These are phyloP conservation scores for Colletotrichum tropicicola DNA, from an alignment of 2,329 filamentous ascomycete genomes.

Conservation along the genomic window DNA sequence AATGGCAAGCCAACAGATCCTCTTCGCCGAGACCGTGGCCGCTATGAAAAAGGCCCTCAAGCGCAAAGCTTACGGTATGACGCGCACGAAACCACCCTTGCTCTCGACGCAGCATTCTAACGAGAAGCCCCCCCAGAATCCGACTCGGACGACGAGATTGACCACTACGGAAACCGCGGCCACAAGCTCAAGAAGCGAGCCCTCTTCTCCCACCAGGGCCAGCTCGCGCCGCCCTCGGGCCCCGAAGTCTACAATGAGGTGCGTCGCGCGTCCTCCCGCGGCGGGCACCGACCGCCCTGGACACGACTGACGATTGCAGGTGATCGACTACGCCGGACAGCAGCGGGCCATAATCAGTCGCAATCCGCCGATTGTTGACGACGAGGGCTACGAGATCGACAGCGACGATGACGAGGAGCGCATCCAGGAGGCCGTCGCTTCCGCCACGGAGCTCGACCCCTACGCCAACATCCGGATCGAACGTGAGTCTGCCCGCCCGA, in stretches of 20 bases:
- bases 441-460: constrained; percentile 76
- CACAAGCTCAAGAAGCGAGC: constrained; percentile 83
- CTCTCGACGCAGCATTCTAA: constrained; percentile 5
- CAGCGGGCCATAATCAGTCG: constrained; percentile 76
- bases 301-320: constrained; percentile 51
- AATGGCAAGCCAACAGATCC: constrained; percentile 64
- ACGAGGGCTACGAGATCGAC: constrained; percentile 81
- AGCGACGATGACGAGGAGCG: constrained; percentile 75
- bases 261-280: constrained; percentile 34
- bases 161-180: constrained; percentile 76
- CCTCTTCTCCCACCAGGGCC: constrained; percentile 75
- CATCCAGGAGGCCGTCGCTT: constrained; percentile 66
- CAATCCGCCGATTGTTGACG: constrained; percentile 78
- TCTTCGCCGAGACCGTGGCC: constrained; percentile 73
- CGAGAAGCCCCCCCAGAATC: constrained; percentile 63
- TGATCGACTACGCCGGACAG: constrained; percentile 78
- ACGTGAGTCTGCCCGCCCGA: constrained; percentile 57
- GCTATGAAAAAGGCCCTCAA: constrained; percentile 76
- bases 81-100: constrained; percentile 19
- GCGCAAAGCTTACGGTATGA: constrained; percentile 70
- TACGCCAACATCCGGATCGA: constrained; percentile 78
- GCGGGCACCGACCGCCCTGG: not conserved
- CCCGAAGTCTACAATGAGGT: constrained; percentile 78
- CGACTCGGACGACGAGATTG: constrained; percentile 79
- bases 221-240: constrained; percentile 72